Evolutionary conservation across 805 yeast species (phyloP), one percentile per base, ranked within the genome.

Genomic region (Candida montana): DNA sequence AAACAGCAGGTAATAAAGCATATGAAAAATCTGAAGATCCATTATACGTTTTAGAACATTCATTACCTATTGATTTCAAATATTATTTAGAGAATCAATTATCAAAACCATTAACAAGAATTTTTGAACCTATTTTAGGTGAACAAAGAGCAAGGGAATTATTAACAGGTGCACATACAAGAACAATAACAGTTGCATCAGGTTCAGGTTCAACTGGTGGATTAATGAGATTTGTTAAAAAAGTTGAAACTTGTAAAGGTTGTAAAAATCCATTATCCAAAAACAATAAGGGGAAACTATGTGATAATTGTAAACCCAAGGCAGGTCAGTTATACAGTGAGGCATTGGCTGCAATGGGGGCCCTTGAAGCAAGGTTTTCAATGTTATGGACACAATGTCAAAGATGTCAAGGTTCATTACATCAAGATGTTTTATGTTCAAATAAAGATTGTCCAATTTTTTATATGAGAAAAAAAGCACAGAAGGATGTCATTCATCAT

Each of bases 1-100:
- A 79, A 55, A 80, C 91, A 0, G 82, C 87, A 5, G 85, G 87
- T 43, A 79, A 69, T 36, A 90, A 88, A 59, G 83, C 90, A 48
- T 95, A 90, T 63, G 96, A 91, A 52, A 89, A 93, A 63, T 90
- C 97, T 1, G 99, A 93, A 62, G 99, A 93, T 57, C 99, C 99
- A 2, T 65, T 91, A 26, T 93, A 78, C 52, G 99, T 90, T 1
- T 69, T 93, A 58, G 98, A 93, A 52, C 82, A 93, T 61, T 87
- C 93, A 17, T 65, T 93, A 40, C 95, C 96, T 5, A 88, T 93
- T 50, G 99, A 93, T 62, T 88, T 96, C 16, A 88, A 85, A 52
- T 93, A 93, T 58, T 93, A 93, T 55, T 67, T 93, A 58, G 96
- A 88, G 34, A 93, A 93, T 55, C 99, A 87, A 67, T 71, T 93